These are phyloP conservation scores for Incumbomyces delicatus DNA, from an alignment of 2,329 filamentous ascomycete genomes.

Conservation along the genomic window DNA sequence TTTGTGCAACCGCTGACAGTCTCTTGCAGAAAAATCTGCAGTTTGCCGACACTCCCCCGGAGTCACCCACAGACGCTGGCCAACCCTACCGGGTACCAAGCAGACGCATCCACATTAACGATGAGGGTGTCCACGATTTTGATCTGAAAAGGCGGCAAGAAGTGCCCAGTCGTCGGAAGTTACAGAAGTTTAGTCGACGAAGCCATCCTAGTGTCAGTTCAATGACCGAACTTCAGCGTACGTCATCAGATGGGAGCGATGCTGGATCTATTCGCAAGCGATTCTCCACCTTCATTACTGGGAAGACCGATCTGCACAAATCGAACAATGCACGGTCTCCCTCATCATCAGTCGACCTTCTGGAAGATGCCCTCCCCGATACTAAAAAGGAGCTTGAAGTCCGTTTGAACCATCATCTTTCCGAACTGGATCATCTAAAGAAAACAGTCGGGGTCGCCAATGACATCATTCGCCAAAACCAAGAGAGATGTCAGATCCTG, in stretches of 20 bases:
- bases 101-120: conserved; percentile 1
- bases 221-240: conserved; percentile 4
- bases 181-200: conserved; percentile 1
- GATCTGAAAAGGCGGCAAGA: conserved; percentile 1
- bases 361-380: conserved; percentile 12
- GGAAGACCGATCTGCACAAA: background rate
- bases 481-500: conserved; percentile 6
- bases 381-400: conserved; percentile 19
- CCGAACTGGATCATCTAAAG: conserved; percentile 14
- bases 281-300: background rate
- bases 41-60: conserved; percentile 5
- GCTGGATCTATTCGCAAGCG: conserved; percentile 1
- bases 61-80: background rate
- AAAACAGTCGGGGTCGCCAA: conserved; percentile 9
- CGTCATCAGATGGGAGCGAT: conserved; percentile 5
- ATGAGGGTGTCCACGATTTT: conserved; percentile 5
- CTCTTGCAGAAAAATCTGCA: background rate
- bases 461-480: conserved; percentile 8
- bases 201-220: conserved; percentile 4
- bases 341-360: conserved; percentile 8
- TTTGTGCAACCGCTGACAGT: conserved; percentile 3
- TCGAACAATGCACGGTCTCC: conserved; percentile 5
- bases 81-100: background rate
- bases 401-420: conserved; percentile 22
- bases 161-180: background rate